Evolutionary conservation across 352 stramenopile genomes (phyloP), one percentile per base, ranked within the genome.

Genomic region (Phytophthora cajani): DNA sequence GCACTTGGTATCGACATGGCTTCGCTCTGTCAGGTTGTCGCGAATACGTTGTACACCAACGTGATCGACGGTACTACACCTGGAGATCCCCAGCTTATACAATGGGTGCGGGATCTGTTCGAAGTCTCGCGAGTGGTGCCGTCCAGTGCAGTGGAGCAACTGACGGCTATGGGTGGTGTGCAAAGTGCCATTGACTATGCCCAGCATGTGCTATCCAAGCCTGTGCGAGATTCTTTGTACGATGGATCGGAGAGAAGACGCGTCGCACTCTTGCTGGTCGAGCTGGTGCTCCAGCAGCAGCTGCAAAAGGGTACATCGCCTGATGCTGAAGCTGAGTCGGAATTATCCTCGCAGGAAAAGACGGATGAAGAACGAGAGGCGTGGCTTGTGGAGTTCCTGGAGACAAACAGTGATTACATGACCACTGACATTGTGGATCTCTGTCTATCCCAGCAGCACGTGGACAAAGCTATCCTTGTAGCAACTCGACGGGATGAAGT

Each of bases 1-100:
- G 87, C 89, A 2, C 75, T 96, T 50, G 87, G 87, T 19, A 94
- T 94, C 36, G 89, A 96, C 62, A 96, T 96, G 89, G 81, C 89
- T 44, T 95, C 89, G 11, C 69, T 96, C 6, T 96, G 89, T 44
- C 83, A 95, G 66, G 86, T 95, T 10, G 89, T 91, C 3, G 87
- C 87, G 14, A 89, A 96, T 49, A 94, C 89, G 17, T 72, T 96
- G 21, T 93, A 89, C 58, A 74, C 53, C 5, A 79, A 71, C 57
- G 42, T 84, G 6, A 66, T 77, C 5, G 67, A 79, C 21, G 52
- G 64, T 1, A 81, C 65, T 8, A 58, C 50, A 46, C 49, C 17
- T n/a, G 64, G 58, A 12, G 75, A 89, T 53, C 32, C 38, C 25
- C 30, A 64, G 16, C 63, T 81, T 27, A 32, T 88, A 17, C 62